Evolutionary conservation across 225 moss, liverwort and hornwort species (phyloP).

Genomic region (Polytrichum commune): DNA sequence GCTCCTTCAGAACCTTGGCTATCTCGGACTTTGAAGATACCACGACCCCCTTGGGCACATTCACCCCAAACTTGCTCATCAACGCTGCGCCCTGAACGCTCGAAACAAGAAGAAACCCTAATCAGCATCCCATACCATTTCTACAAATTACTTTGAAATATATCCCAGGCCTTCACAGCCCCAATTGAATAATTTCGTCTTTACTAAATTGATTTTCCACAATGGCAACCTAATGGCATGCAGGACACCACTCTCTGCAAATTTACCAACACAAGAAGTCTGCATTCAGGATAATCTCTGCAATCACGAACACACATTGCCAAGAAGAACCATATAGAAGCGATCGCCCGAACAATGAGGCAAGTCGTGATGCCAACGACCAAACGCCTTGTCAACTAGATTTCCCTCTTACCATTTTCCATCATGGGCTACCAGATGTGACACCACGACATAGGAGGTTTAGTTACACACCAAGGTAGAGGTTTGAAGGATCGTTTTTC

Average conservation of each 20-base stretch:
- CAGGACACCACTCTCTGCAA: too few species aligned
- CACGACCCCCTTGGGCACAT: conserved; percentile 88
- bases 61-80: conserved; percentile 91
- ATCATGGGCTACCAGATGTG: neutral
- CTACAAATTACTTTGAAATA: neutral
- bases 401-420: neutral
- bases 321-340: neutral
- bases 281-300: neutral
- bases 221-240: too few species aligned
- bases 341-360: too few species aligned
- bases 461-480: neutral
- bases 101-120: neutral
- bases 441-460: neutral
- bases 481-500: neutral
- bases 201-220: too few species aligned
- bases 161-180: neutral
- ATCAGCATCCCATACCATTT: neutral
- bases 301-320: neutral
- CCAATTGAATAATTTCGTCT: too few species aligned
- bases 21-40: conserved; percentile 64
- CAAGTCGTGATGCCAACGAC: too few species aligned
- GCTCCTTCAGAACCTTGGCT: conserved; percentile 42
- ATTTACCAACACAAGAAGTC: neutral
- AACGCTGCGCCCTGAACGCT: conserved; percentile 47
- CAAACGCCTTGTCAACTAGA: neutral